These are phyloP conservation scores for Apiospora phragmitis DNA, from an alignment of 2,329 filamentous ascomycete species.

Conservation along the genomic window DNA sequence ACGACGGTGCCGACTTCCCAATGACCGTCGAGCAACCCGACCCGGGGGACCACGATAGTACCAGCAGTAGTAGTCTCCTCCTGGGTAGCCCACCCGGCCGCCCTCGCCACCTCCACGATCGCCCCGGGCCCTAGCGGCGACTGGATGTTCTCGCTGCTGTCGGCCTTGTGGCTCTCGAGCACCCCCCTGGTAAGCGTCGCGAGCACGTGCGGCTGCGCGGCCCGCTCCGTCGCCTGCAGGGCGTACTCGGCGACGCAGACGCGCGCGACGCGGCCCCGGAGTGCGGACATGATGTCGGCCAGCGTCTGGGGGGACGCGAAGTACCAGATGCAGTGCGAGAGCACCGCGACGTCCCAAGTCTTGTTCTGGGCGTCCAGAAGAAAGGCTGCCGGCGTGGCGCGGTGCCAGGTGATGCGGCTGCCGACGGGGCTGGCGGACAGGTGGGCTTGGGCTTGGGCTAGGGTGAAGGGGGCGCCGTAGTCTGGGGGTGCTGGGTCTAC, in stretches of 20 bases:
- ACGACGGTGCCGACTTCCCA: constrained; percentile 45
- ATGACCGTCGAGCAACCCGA: constrained; percentile 43
- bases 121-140: constrained; percentile 42
- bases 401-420: constrained; percentile 43
- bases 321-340: constrained; percentile 56
- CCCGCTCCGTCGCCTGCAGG: constrained; percentile 37
- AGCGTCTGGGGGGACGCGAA: constrained; percentile 42
- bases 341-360: constrained; percentile 45
- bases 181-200: constrained; percentile 46
- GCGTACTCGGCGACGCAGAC: constrained; percentile 50
- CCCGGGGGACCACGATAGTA: constrained; percentile 33
- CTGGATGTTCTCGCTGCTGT: constrained; percentile 47
- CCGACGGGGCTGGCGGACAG: constrained; percentile 43
- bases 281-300: constrained; percentile 34
- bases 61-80: neutral
- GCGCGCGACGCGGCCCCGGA: constrained; percentile 33
- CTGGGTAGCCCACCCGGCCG: constrained; percentile 39
- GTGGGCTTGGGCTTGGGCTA: constrained; percentile 48
- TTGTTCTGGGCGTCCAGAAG: constrained; percentile 24
- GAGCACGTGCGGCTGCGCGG: constrained; percentile 50
- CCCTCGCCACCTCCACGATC: constrained; percentile 37
- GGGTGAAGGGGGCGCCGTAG: constrained; percentile 52
- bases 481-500: constrained; percentile 51
- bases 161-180: constrained; percentile 41
- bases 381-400: constrained; percentile 36